A percentile compares a stretch with the other conserved stretches of the same genome.
Conservation (phyloP, 257 asterid genomes). For the Anisodus tanguticus region DNA sequence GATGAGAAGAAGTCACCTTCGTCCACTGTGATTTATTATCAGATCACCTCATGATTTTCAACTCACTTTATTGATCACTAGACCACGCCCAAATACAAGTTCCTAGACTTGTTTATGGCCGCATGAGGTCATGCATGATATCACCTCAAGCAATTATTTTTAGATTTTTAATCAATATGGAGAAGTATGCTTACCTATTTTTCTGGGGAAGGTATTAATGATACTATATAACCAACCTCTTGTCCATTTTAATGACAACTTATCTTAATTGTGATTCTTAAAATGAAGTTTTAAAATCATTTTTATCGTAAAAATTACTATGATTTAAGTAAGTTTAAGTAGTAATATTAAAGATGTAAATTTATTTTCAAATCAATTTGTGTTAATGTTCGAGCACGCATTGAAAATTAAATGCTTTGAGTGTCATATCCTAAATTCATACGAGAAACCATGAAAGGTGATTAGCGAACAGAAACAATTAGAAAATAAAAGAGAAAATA, state of each 20-base stretch:
- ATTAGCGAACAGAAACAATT: neutral
- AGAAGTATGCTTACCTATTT: neutral
- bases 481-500: neutral
- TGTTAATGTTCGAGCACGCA: neutral
- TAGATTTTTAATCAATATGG: neutral
- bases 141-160: neutral
- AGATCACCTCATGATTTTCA: too few species aligned
- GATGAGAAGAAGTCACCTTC: too few species aligned
- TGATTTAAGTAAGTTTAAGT: neutral
- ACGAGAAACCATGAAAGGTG: neutral
- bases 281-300: too few species aligned
- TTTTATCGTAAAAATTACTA: neutral
- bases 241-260: neutral
- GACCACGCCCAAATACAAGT: too few species aligned
- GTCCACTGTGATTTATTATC: too few species aligned
- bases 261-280: neutral
- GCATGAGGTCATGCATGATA: conserved; percentile 23
- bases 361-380: neutral
- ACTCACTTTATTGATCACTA: too few species aligned
- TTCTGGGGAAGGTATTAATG: neutral
- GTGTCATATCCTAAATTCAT: neutral
- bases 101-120: neutral
- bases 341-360: too few species aligned
- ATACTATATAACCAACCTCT: neutral
- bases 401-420: too few species aligned